Percentiles rank a stretch among this genome's conserved stretches.
Evolutionary conservation across 2,329 filamentous ascomycete genomes (phyloP).

Genomic region (Mariannaea elegans): DNA sequence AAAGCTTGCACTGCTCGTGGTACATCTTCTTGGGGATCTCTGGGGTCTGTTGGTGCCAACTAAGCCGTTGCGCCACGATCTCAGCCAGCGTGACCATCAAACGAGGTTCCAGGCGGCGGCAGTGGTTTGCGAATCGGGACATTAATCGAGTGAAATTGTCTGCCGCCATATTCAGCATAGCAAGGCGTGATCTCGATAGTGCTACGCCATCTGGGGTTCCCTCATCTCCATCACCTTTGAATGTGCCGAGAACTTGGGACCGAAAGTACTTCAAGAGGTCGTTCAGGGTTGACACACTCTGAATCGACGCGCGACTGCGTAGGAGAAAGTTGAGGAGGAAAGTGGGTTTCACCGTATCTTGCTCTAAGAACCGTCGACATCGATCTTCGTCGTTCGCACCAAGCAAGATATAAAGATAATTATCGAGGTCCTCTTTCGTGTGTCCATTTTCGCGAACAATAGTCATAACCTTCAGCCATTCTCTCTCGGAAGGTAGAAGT

Average conservation of each 20-base stretch:
- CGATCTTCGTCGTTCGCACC: slow-evolving; percentile 43
- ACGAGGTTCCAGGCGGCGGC: slow-evolving; percentile 45
- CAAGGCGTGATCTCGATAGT: slow-evolving; percentile 13
- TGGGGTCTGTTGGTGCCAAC: slow-evolving; percentile 24
- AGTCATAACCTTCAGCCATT: slow-evolving; percentile 36
- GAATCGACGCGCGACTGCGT: slow-evolving; percentile 38
- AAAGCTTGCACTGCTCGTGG: slow-evolving; percentile 42
- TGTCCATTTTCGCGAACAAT: slow-evolving; percentile 33
- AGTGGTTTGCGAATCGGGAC: slow-evolving; percentile 42
- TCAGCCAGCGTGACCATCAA: slow-evolving; percentile 44
- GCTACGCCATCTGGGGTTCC: background rate
- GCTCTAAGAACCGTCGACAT: slow-evolving; percentile 43
- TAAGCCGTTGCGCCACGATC: slow-evolving; percentile 40
- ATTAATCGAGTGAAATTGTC: slow-evolving; percentile 38
- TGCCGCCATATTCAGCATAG: slow-evolving; percentile 29
- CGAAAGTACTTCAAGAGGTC: slow-evolving; percentile 40
- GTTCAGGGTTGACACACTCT: slow-evolving; percentile 34
- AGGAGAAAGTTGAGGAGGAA: slow-evolving; percentile 46
- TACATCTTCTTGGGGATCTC: slow-evolving; percentile 33
- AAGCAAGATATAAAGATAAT: slow-evolving; percentile 43
- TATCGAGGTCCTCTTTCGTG: slow-evolving; percentile 30
- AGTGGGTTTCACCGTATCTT: slow-evolving; percentile 33
- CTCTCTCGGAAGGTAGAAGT: slow-evolving; percentile 35
- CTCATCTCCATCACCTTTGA: slow-evolving; percentile 5
- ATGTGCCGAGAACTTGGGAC: slow-evolving; percentile 26